These are phyloP conservation scores for Venturia pyrina DNA, from an alignment of 2,329 filamentous ascomycete species.

Conservation along the genomic window DNA sequence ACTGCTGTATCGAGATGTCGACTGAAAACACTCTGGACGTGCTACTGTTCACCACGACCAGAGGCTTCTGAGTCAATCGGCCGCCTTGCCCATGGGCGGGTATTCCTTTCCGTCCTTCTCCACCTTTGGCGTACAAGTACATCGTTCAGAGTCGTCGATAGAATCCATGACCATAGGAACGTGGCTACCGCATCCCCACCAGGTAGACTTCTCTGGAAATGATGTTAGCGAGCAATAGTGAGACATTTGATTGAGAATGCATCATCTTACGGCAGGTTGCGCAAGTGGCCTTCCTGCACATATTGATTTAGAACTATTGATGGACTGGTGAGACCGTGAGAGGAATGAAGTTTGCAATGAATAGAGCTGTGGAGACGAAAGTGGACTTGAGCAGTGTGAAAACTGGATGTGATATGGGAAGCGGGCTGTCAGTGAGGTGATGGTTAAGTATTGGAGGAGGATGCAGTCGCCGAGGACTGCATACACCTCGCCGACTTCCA, in stretches of 20 bases:
- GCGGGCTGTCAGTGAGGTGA: background rate
- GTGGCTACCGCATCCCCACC: constrained; percentile 57
- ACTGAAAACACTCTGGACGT: background rate
- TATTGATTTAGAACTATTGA: constrained; percentile 22
- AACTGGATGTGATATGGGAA: background rate
- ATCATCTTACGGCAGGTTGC: constrained; percentile 48
- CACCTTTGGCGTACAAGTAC: constrained; percentile 54
- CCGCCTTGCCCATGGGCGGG: constrained; percentile 48
- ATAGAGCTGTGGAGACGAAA: background rate
- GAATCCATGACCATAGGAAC: constrained; percentile 51
- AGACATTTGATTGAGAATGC: background rate
- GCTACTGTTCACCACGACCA: constrained; percentile 5
- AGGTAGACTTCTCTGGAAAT: constrained; percentile 46
- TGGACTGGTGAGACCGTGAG: background rate
- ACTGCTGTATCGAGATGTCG: background rate
- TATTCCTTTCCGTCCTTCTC: constrained; percentile 49
- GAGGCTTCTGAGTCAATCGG: constrained; percentile 23
- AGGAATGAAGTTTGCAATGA: background rate
- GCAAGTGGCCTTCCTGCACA: constrained; percentile 59
- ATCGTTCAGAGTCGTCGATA: constrained; percentile 50
- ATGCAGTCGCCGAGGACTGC: constrained; percentile 1
- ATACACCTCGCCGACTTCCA: background rate
- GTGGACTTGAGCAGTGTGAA: background rate
- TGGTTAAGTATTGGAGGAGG: background rate
- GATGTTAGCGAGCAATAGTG: constrained; percentile 4